phyloP scores from a whole-genome alignment of 1,284 basidiomycete species.

The Ceratobasidium sp. region DNA sequence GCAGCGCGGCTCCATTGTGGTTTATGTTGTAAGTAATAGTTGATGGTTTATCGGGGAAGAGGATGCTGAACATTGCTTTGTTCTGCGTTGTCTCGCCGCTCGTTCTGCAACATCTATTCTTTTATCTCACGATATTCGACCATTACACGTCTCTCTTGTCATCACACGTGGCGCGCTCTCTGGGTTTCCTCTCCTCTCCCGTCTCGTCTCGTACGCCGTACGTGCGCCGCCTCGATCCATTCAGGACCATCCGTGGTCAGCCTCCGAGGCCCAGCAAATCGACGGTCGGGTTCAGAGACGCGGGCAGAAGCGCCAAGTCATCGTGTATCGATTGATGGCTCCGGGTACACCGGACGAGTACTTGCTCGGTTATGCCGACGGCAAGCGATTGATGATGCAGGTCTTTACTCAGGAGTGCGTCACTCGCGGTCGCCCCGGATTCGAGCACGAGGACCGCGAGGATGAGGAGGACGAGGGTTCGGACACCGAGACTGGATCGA shows the following conservation, averaged over 20 bases:
- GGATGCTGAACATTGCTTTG: too few species aligned
- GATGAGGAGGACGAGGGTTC: background rate
- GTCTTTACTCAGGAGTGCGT: background rate
- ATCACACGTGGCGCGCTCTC: background rate
- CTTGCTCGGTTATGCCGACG: background rate
- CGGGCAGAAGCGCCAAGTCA: background rate
- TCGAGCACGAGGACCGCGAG: background rate
- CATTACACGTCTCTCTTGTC: too few species aligned
- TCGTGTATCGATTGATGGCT: background rate
- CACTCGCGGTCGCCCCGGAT: background rate
- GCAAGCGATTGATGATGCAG: constrained; percentile 20
- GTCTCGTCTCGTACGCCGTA: background rate
- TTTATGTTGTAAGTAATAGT: constrained; percentile 1
- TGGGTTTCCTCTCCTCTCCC: background rate
- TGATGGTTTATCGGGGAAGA: background rate
- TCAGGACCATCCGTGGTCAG: constrained; percentile 26
- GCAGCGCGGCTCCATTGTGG: background rate
- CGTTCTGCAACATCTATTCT: too few species aligned
- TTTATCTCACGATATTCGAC: too few species aligned
- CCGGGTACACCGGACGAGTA: background rate
- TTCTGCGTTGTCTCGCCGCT: constrained; percentile 1
- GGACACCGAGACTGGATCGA: background rate
- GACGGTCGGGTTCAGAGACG: background rate
- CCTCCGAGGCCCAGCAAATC: background rate
- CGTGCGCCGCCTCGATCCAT: too few species aligned